Conservation (phyloP, 164 flowering plant species). For the Hamamelis virginiana region DNA sequence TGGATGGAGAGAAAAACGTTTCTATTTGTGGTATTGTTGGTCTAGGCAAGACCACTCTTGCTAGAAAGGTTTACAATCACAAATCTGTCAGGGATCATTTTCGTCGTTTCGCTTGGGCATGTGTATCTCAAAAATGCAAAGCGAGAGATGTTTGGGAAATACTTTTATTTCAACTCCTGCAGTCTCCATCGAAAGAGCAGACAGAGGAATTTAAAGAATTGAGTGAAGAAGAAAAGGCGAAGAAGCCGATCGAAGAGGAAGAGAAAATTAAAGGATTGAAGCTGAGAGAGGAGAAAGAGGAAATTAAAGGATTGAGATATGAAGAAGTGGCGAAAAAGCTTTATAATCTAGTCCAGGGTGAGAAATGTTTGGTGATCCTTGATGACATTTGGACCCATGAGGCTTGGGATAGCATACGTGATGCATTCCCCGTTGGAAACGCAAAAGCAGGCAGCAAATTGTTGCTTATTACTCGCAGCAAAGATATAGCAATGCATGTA, state of each 20-base stretch:
- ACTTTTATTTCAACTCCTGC: slow-evolving; percentile 1
- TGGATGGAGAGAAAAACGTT: not conserved
- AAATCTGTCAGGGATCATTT: not conserved
- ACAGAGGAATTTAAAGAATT: no score
- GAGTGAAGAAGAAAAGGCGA: no score
- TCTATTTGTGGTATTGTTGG: slow-evolving; percentile 25
- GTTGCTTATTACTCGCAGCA: slow-evolving; percentile 29
- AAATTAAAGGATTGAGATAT: not conserved
- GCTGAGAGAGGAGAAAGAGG: not conserved
- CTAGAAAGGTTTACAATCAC: slow-evolving; percentile 9
- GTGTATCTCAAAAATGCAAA: slow-evolving; percentile 14
- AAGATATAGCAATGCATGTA: slow-evolving; percentile 16
- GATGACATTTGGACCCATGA: slow-evolving; percentile 35
- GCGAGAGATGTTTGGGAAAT: slow-evolving; percentile 3
- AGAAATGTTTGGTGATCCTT: slow-evolving; percentile 29
- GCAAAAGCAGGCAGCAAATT: slow-evolving; percentile 16
- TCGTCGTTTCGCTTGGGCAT: slow-evolving; percentile 17
- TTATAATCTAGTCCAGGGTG: not conserved
- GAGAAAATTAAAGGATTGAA: not conserved
- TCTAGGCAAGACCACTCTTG: slow-evolving; percentile 25
- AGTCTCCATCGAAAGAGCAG: slow-evolving; percentile 7
- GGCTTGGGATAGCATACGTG: slow-evolving; percentile 25
- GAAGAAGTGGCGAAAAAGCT: slow-evolving; percentile 14
- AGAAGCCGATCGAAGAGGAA: no score
- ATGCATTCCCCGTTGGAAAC: slow-evolving; percentile 20